Percentiles rank a stretch among this genome's conserved stretches.
These are phyloP conservation scores for Spinacia oleracea DNA, from an alignment of 179 eudicot genomes.

Conservation along the genomic window DNA sequence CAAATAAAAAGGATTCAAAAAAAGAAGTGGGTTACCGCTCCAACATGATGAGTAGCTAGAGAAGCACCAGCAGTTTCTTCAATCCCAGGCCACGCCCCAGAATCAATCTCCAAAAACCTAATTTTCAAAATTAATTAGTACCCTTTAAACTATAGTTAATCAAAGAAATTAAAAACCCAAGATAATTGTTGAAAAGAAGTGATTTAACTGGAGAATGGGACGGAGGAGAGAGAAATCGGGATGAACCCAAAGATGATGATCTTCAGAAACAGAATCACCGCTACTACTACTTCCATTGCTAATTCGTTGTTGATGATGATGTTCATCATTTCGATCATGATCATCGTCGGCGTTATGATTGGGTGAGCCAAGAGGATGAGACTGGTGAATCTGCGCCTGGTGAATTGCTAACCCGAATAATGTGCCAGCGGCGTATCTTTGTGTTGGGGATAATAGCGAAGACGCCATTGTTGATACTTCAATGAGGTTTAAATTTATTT, in stretches of 20 bases:
- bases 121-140: not conserved
- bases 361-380: slow-evolving; percentile 49
- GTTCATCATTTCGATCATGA: slow-evolving; percentile 25
- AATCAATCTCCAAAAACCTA: slow-evolving; percentile 77
- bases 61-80: slow-evolving; percentile 73
- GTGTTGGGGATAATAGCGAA: slow-evolving; percentile 57
- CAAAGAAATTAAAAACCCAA: not conserved
- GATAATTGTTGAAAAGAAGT: not conserved
- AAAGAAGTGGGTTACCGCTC: slow-evolving; percentile 46
- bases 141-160: not conserved
- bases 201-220: slow-evolving; percentile 66
- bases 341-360: slow-evolving; percentile 15
- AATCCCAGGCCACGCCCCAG: slow-evolving; percentile 72
- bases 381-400: slow-evolving; percentile 82
- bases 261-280: slow-evolving; percentile 66
- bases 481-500: too few relatives aligned
- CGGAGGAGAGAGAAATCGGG: slow-evolving; percentile 62
- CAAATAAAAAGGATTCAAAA: not conserved
- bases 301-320: slow-evolving; percentile 30
- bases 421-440: slow-evolving; percentile 74
- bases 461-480: slow-evolving; percentile 30
- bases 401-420: slow-evolving; percentile 72
- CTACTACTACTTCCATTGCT: slow-evolving; percentile 38
- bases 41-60: slow-evolving; percentile 62
- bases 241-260: slow-evolving; percentile 76